Percentiles rank a stretch among this genome's conserved stretches.
phyloP scores from a whole-genome alignment of 2,329 filamentous ascomycete genomes.

The Myriosclerotinia scirpicola region DNA sequence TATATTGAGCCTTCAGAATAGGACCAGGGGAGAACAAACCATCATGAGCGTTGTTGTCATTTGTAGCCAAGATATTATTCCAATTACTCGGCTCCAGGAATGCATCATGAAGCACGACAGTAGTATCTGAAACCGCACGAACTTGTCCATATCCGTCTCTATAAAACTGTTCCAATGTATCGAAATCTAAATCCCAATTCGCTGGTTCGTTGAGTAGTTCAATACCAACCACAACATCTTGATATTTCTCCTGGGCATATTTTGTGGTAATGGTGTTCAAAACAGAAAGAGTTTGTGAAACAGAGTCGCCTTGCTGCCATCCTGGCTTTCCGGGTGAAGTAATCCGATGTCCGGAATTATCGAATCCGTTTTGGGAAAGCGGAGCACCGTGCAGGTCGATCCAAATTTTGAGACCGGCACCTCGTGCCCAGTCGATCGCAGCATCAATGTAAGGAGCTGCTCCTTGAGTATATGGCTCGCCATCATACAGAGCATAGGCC shows the following conservation, averaged over 20 bases:
- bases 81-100: slow-evolving; percentile 55
- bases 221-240: slow-evolving; percentile 59
- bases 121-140: slow-evolving; percentile 47
- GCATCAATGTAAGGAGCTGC: slow-evolving; percentile 54
- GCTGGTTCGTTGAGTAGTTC: slow-evolving; percentile 57
- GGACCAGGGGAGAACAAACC: slow-evolving; percentile 49
- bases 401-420: slow-evolving; percentile 54
- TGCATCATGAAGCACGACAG: slow-evolving; percentile 60
- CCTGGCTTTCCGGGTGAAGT: slow-evolving; percentile 38
- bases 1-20: slow-evolving; percentile 48
- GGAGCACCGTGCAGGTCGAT: slow-evolving; percentile 60
- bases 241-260: slow-evolving; percentile 53
- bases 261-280: slow-evolving; percentile 58
- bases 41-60: slow-evolving; percentile 47
- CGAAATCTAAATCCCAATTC: slow-evolving; percentile 41
- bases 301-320: slow-evolving; percentile 50
- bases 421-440: slow-evolving; percentile 57
- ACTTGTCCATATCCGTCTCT: slow-evolving; percentile 52
- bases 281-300: slow-evolving; percentile 53
- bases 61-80: slow-evolving; percentile 58
- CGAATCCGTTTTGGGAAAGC: slow-evolving; percentile 60
- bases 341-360: slow-evolving; percentile 57
- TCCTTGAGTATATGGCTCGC: slow-evolving; percentile 53
- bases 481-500: slow-evolving; percentile 53
- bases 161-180: slow-evolving; percentile 44